Evolutionary conservation across 192 early-diverging fungal species (phyloP), one percentile per base, ranked within the genome.

Genomic region (Umbelopsis ramanniana): DNA sequence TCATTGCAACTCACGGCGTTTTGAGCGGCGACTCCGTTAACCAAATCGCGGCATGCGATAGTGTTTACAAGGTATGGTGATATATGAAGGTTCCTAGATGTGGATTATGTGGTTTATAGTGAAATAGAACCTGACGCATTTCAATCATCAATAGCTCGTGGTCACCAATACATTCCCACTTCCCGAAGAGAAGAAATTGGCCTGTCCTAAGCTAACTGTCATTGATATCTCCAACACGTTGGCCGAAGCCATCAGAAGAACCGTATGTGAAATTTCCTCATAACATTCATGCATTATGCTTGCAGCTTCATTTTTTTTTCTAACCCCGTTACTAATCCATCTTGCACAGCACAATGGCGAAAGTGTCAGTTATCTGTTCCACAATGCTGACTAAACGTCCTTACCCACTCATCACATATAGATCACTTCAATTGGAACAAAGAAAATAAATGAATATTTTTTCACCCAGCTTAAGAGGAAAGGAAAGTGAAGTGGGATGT

Each of bases 1-100:
- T 97, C 57, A 91, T 99, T 69, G 96, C 95, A 0, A 95, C 95
- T 6, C 98, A 99, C 71, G 98, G 95, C 23, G 91, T 99, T 70
- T 84, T 99, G 47, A 96, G 94, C 68, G 94, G 90, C 33, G 90
- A 94, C 73, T 91, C 95, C 26, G 78, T 98, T 52, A 85, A 86
- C 23, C 89, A 95, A 72, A 93, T 99, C 78, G 88, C 96, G 74
- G 86, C 76, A 23, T 81, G 78, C 37, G 71, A 77, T 4, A 74
- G 73, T 37, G 73, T 81, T 22, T 69, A 78, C 70, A 81, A 67
- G 52, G 74, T 84, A 66, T 19, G 67, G 21, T 52, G 26, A 15
- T 52, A 53, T 22, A 46, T 66, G 48, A 24, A 4, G 4, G 12
- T 12, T 76, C 37, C 6, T 43, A 29, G 29, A 29, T 43, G 6